A percentile compares a stretch with the other conserved stretches of the same genome.
phyloP scores from a whole-genome alignment of 306 rosid genomes.

The Medicago truncatula region DNA sequence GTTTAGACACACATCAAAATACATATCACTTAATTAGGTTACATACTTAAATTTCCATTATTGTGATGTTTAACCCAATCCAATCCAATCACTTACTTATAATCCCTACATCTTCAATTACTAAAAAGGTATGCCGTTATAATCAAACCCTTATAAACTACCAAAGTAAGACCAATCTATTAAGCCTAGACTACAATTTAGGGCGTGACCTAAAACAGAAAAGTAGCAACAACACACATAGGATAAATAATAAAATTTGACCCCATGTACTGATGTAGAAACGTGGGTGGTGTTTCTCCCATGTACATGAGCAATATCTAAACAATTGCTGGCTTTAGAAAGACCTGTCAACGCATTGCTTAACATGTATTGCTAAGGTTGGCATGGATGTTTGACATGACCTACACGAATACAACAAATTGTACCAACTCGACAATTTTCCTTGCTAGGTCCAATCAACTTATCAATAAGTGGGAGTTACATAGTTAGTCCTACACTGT shows the following conservation, averaged over 20 bases:
- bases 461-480: slow-evolving; percentile 29
- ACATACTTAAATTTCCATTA: slow-evolving; percentile 31
- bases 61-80: slow-evolving; percentile 39
- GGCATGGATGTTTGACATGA: slow-evolving; percentile 55
- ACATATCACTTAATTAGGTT: too few relatives aligned
- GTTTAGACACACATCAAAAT: too few relatives aligned
- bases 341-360: slow-evolving; percentile 44
- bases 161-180: slow-evolving; percentile 39
- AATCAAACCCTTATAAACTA: slow-evolving; percentile 17
- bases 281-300: slow-evolving; percentile 44
- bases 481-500: slow-evolving; percentile 12
- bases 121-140: slow-evolving; percentile 31
- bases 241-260: background rate
- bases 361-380: slow-evolving; percentile 51
- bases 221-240: slow-evolving; percentile 4
- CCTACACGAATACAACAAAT: slow-evolving; percentile 47
- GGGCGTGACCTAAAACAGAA: slow-evolving; percentile 44
- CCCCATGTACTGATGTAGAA: slow-evolving; percentile 33
- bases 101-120: background rate
- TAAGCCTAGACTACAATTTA: background rate
- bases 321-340: slow-evolving; percentile 44
- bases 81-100: background rate
- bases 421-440: slow-evolving; percentile 48
- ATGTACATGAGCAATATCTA: slow-evolving; percentile 36
- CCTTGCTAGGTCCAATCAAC: slow-evolving; percentile 50